Evolutionary conservation across 2,329 filamentous ascomycete genomes (phyloP), one percentile per base, ranked within the genome.

Genomic region (Basipetospora chlamydospora): DNA sequence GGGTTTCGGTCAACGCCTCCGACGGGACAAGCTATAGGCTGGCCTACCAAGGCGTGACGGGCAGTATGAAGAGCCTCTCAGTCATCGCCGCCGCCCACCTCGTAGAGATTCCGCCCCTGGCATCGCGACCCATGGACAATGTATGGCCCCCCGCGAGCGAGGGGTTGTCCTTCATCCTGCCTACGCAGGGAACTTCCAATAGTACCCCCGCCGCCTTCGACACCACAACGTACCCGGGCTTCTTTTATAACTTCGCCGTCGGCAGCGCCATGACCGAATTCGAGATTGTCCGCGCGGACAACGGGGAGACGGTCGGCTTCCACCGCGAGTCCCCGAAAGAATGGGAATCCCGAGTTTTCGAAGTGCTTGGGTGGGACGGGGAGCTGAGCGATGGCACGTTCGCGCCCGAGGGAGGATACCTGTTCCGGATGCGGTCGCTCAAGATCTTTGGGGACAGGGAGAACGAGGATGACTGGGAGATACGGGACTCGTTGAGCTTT

Each of bases 391-490:
- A 63, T 8, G 67, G 66, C 11, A 54, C 46, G 1, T 69, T 64
- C 41, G 67, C 59, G 2, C 60, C 66, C 0, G 53, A 57, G 0
- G 70, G 69, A 9, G 45, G 47, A 20, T 73, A 74, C 50, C 64
- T 61, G 49, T 53, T 73, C 34, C 54, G 55, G 1, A 53, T 70
- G 21, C 58, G 59, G 39, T 63, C 67, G 3, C 49, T 73, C 42
- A 60, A 58, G 40, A 59, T 73, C 40, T 69, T 66, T 46, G 69
- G 69, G 5, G 56, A 73, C 39, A 49, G 52, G 23, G 48, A 52
- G 11, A 54, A 61, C 38, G 41, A 53, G 2, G 51, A 49, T 4
- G 64, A 73, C 33, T 73, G 66, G 51, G 67, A 72, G 18, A 46
- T 52, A 1, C 47, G 49, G 16, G 56, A 63, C 44, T 58, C 64